A percentile compares a stretch with the other conserved stretches of the same genome.
These are phyloP conservation scores for Nakazawaea sp. DNA, from an alignment of 805 yeast genomes.

Conservation along the genomic window DNA sequence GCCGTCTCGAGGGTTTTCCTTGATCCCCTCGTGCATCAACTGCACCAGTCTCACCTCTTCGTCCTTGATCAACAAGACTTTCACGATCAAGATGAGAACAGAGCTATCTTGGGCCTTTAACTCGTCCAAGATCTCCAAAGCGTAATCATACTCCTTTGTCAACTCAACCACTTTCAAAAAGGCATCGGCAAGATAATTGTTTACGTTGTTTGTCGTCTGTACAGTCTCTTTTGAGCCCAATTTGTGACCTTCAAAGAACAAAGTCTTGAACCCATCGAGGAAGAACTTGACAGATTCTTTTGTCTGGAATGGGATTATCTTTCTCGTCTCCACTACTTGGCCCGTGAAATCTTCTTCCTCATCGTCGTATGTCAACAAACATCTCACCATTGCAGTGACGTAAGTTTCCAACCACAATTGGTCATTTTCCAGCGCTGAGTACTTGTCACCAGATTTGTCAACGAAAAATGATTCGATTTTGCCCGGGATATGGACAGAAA, in stretches of 20 bases:
- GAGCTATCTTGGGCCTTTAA: slow-evolving; percentile 45
- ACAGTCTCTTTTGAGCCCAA: slow-evolving; percentile 61
- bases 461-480: slow-evolving; percentile 47
- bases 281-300: slow-evolving; percentile 45
- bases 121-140: slow-evolving; percentile 48
- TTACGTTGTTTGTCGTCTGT: slow-evolving; percentile 57
- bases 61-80: slow-evolving; percentile 43
- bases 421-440: slow-evolving; percentile 37
- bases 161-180: slow-evolving; percentile 56
- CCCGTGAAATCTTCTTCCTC: slow-evolving; percentile 63
- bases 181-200: slow-evolving; percentile 72
- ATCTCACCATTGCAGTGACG: slow-evolving; percentile 66
- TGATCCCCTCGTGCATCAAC: slow-evolving; percentile 43
- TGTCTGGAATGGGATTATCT: slow-evolving; percentile 65
- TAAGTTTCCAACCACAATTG: slow-evolving; percentile 55
- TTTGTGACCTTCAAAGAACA: slow-evolving; percentile 60
- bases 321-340: slow-evolving; percentile 76
- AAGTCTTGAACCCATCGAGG: slow-evolving; percentile 54
- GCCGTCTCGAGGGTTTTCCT: slow-evolving; percentile 44
- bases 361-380: slow-evolving; percentile 60
- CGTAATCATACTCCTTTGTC: slow-evolving; percentile 59
- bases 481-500: slow-evolving; percentile 72
- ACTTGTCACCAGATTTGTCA: slow-evolving; percentile 43
- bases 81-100: slow-evolving; percentile 52
- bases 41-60: slow-evolving; percentile 56